Conservation (phyloP, 1,139 yeast species). For the Pichia sp. region DNA sequence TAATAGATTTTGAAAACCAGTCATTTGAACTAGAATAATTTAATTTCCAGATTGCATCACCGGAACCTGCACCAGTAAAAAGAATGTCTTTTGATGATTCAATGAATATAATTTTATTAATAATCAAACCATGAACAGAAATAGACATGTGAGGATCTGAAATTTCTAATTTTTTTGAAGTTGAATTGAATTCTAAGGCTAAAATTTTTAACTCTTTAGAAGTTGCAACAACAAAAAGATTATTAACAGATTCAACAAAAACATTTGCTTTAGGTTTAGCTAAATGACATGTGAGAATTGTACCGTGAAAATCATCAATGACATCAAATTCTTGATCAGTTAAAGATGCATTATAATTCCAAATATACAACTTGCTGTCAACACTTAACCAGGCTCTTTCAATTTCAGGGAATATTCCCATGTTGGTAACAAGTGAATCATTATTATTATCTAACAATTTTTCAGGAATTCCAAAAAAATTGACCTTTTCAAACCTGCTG, state of each 20-base stretch:
- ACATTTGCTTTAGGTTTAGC: conserved; percentile 76
- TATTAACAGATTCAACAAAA: conserved; percentile 70
- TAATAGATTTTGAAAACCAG: conserved; percentile 82
- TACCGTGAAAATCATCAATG: conserved; percentile 74
- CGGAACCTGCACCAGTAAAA: conserved; percentile 73
- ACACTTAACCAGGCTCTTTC: conserved; percentile 83
- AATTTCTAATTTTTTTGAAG: conserved; percentile 50
- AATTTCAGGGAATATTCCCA: conserved; percentile 81
- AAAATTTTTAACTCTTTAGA: conserved; percentile 70
- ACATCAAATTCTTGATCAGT: conserved; percentile 66
- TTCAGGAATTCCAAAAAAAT: conserved; percentile 73
- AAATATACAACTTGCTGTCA: conserved; percentile 74
- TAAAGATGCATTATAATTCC: conserved; percentile 60
- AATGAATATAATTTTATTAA: conserved; percentile 54
- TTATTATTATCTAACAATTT: conserved; percentile 54
- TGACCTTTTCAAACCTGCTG: conserved; percentile 71
- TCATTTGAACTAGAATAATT: conserved; percentile 80
- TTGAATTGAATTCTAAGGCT: conserved; percentile 52
- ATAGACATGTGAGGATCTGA: conserved; percentile 81
- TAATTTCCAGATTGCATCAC: conserved; percentile 79
- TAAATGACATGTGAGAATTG: conserved; percentile 68
- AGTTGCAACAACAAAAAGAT: conserved; percentile 72
- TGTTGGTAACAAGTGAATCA: conserved; percentile 53
- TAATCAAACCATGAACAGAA: conserved; percentile 71
- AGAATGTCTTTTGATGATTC: conserved; percentile 71